phyloP scores from a whole-genome alignment of 148 eudicot species.

The Simmondsia chinensis region DNA sequence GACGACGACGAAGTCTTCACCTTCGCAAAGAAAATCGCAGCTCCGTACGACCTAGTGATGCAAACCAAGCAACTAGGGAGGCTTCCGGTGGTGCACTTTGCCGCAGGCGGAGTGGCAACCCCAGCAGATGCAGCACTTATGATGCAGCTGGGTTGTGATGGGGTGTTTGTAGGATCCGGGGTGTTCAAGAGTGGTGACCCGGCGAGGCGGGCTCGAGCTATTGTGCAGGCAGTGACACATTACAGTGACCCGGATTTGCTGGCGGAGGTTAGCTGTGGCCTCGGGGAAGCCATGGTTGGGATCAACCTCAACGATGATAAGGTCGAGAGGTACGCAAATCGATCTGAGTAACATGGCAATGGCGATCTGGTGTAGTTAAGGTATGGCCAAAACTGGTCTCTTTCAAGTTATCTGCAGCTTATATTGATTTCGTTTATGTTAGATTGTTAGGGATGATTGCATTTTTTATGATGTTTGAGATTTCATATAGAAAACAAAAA shows the following conservation, averaged over 20 bases:
- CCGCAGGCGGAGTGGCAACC: slow-evolving; percentile 53
- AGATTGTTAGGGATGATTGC: too few relatives aligned
- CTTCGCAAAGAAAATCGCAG: slow-evolving; percentile 37
- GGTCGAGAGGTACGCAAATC: slow-evolving; percentile 4
- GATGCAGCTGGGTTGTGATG: slow-evolving; percentile 62
- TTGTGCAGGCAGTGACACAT: slow-evolving; percentile 52
- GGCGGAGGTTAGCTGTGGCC: slow-evolving; percentile 46
- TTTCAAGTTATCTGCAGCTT: too few relatives aligned
- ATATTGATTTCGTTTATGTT: too few relatives aligned
- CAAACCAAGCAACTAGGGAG: slow-evolving; percentile 38
- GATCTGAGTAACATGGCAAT: slow-evolving; percentile 1
- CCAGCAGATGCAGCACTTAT: slow-evolving; percentile 59
- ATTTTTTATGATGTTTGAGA: too few relatives aligned
- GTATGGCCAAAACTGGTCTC: too few relatives aligned
- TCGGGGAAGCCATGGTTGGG: slow-evolving; percentile 43
- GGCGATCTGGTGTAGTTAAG: too few relatives aligned
- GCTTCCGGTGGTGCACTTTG: slow-evolving; percentile 57
- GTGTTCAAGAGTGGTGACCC: slow-evolving; percentile 45
- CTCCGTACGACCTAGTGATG: slow-evolving; percentile 28
- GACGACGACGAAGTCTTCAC: slow-evolving; percentile 55
- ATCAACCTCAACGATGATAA: slow-evolving; percentile 3
- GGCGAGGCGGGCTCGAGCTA: slow-evolving; percentile 30
- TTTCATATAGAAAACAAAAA: too few relatives aligned
- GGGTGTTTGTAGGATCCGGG: slow-evolving; percentile 44
- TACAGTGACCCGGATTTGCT: slow-evolving; percentile 41